A percentile compares a stretch with the other conserved stretches of the same genome.
phyloP scores from a whole-genome alignment of 2,329 filamentous ascomycete genomes.

The Fonsecaea pedrosoi region DNA sequence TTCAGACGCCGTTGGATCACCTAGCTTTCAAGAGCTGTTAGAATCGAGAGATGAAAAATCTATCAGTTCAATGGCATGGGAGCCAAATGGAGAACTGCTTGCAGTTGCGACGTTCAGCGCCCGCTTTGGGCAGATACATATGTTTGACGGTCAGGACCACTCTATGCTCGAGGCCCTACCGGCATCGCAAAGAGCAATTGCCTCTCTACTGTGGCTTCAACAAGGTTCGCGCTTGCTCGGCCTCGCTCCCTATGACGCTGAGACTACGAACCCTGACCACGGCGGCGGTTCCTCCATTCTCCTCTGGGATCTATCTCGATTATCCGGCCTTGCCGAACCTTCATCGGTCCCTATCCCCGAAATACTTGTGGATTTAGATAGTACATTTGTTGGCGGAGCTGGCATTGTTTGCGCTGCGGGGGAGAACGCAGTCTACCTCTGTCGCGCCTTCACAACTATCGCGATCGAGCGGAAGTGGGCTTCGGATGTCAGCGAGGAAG shows the following conservation, averaged over 20 bases:
- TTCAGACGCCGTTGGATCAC: constrained; percentile 14
- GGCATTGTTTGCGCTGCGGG: constrained; percentile 44
- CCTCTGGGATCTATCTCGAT: constrained; percentile 49
- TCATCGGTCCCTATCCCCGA: constrained; percentile 39
- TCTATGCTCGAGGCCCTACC: constrained; percentile 53
- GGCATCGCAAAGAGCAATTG: constrained; percentile 53
- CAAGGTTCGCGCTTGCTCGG: constrained; percentile 50
- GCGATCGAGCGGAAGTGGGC: constrained; percentile 35
- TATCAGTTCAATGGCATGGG: constrained; percentile 56
- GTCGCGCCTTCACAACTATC: constrained; percentile 25
- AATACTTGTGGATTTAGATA: constrained; percentile 52
- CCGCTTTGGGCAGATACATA: constrained; percentile 52
- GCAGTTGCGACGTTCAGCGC: constrained; percentile 56
- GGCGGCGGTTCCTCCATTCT: constrained; percentile 43
- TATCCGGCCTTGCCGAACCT: constrained; percentile 30
- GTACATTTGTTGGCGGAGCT: constrained; percentile 49
- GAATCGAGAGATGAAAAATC: constrained; percentile 38
- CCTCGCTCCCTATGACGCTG: constrained; percentile 51
- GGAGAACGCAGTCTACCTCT: constrained; percentile 37
- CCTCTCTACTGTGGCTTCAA: constrained; percentile 51
- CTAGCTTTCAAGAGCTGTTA: constrained; percentile 32
- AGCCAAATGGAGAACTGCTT: constrained; percentile 52
- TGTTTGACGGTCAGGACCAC: constrained; percentile 52
- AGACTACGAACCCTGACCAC: constrained; percentile 14
- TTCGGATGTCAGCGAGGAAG: constrained; percentile 33